These are phyloP conservation scores for Hirsutella minnesotensis DNA, from an alignment of 2,329 filamentous ascomycete species.

Conservation along the genomic window DNA sequence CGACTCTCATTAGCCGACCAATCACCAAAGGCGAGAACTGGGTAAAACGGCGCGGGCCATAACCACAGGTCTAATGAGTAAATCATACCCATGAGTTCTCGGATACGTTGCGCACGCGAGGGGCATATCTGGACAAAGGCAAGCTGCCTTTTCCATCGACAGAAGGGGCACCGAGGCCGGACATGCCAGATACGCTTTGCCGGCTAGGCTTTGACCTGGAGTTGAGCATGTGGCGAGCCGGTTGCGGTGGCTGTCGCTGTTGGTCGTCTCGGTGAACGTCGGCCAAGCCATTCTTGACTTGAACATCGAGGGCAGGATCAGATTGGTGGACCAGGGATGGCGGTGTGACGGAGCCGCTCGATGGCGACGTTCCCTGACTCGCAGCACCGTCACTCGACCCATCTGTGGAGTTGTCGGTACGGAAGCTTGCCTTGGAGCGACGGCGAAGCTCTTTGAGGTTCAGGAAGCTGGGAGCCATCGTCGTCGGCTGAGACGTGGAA, in stretches of 20 bases:
- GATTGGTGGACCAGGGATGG: conserved; percentile 60
- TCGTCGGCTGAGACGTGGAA: conserved; percentile 2
- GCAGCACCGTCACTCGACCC: conserved; percentile 46
- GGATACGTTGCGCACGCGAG: conserved; percentile 63
- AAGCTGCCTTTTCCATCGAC: conserved; percentile 41
- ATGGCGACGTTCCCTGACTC: conserved; percentile 47
- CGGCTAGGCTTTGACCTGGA: conserved; percentile 36
- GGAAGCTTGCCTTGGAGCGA: conserved; percentile 64
- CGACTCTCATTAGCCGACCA: background rate
- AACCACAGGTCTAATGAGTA: background rate
- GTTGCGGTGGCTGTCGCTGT: conserved; percentile 8
- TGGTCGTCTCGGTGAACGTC: conserved; percentile 7
- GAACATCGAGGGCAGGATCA: conserved; percentile 51
- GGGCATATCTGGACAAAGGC: conserved; percentile 68
- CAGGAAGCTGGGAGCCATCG: conserved; percentile 55
- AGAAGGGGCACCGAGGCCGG: conserved; percentile 44
- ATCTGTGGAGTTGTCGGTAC: conserved; percentile 49
- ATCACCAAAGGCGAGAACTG: background rate
- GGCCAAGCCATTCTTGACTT: conserved; percentile 37
- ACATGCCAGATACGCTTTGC: conserved; percentile 53
- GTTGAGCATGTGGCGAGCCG: conserved; percentile 24
- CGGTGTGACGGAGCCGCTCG: conserved; percentile 61
- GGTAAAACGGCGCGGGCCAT: background rate
- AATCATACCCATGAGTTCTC: conserved; percentile 74
- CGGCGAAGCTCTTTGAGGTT: conserved; percentile 60